phyloP scores from a whole-genome alignment of 179 eudicot genomes.

The Sideroxylon spinosum region DNA sequence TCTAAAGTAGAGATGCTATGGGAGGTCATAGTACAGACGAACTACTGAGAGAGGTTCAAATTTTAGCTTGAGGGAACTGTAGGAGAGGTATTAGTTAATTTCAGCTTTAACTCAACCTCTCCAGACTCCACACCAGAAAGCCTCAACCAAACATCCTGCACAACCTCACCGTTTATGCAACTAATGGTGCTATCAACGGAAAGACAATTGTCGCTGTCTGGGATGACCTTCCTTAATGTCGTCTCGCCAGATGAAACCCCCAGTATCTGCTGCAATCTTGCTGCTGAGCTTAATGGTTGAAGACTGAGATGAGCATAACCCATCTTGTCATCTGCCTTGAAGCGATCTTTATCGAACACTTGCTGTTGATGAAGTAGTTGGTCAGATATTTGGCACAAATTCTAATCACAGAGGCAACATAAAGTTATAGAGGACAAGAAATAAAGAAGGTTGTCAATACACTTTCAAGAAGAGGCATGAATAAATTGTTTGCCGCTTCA shows the following conservation, averaged over 20 bases:
- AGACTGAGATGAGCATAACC: slow-evolving; percentile 54
- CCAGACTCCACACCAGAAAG: slow-evolving; percentile 70
- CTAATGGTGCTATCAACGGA: slow-evolving; percentile 52
- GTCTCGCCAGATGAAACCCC: slow-evolving; percentile 48
- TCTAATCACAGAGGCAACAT: too few species aligned
- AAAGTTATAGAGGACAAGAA: too few species aligned
- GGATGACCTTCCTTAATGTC: slow-evolving; percentile 55
- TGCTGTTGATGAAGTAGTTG: slow-evolving; percentile 35
- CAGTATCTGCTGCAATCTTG: slow-evolving; percentile 55
- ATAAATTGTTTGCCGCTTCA: neutral
- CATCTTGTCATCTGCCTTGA: slow-evolving; percentile 84
- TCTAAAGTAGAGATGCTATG: neutral
- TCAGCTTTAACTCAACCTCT: slow-evolving; percentile 54
- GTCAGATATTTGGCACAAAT: neutral
- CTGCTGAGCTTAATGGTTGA: slow-evolving; percentile 57
- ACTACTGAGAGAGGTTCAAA: too few species aligned
- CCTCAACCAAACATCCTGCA: slow-evolving; percentile 67
- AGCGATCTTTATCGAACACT: slow-evolving; percentile 66
- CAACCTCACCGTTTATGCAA: slow-evolving; percentile 49
- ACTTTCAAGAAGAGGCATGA: too few species aligned
- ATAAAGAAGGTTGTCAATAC: too few species aligned
- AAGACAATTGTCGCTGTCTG: slow-evolving; percentile 56
- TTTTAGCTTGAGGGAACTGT: slow-evolving; percentile 15
- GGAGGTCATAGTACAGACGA: neutral
- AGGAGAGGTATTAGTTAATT: slow-evolving; percentile 29